A percentile compares a stretch with the other conserved stretches of the same genome.
Evolutionary conservation across 2,329 filamentous ascomycete species (phyloP).

Genomic region (Aspergillus tanneri): DNA sequence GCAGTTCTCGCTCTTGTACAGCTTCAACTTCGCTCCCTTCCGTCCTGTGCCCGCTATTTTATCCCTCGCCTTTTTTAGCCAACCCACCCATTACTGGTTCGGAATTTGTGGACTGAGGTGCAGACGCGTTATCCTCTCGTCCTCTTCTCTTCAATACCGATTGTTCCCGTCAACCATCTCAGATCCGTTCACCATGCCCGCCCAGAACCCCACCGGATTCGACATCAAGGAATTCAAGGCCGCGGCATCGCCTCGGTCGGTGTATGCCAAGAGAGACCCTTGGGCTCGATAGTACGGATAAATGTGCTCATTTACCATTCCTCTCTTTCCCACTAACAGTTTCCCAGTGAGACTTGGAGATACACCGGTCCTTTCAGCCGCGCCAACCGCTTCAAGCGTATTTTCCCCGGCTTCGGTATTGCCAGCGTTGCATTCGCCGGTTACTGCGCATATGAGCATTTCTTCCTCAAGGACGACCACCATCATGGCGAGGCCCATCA

Average conservation of each 20-base stretch:
- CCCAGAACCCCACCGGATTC: constrained; percentile 81
- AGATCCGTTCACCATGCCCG: constrained; percentile 47
- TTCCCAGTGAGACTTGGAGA: constrained; percentile 83
- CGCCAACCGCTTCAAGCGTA: constrained; percentile 81
- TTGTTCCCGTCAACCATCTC: constrained; percentile 21
- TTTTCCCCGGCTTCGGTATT: constrained; percentile 88
- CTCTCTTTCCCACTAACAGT: constrained; percentile 18
- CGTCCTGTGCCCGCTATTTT: not conserved
- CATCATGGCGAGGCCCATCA: constrained; percentile 59
- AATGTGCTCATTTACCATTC: not conserved
- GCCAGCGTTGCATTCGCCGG: constrained; percentile 85
- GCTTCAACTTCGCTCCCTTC: constrained; percentile 22
- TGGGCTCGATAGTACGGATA: constrained; percentile 60
- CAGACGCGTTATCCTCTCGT: not conserved
- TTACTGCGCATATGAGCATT: constrained; percentile 86
- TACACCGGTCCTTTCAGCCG: constrained; percentile 86
- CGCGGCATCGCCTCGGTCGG: constrained; percentile 60
- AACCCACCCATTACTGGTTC: constrained; percentile 17
- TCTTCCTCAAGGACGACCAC: constrained; percentile 73
- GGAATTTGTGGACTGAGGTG: constrained; percentile 14
- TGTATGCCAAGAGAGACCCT: constrained; percentile 55
- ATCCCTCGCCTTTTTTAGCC: constrained; percentile 1
- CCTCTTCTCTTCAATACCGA: constrained; percentile 13
- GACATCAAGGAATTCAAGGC: constrained; percentile 77
- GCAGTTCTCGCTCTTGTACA: constrained; percentile 17